Conservation (phyloP, 1,139 yeast genomes). For the Saccharomyces hybrid region DNA sequence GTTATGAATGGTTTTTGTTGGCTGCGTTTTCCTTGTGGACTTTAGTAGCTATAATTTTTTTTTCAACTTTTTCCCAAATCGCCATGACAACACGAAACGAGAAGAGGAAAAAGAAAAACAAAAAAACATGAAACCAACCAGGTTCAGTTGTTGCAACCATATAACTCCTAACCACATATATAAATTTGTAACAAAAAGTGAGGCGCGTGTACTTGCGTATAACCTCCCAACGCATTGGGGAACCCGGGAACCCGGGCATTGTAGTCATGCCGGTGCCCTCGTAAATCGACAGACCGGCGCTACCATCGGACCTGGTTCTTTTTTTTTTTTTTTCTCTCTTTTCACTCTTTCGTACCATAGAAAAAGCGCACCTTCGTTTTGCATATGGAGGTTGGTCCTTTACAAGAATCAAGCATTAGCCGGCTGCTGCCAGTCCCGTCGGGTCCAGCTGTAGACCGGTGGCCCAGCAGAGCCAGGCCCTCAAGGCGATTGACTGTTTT, state of each 20-base stretch:
- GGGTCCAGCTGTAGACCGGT: not conserved
- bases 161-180: not conserved
- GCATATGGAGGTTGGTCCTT: not conserved
- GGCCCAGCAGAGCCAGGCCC: not conserved
- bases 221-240: not conserved
- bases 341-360: not conserved
- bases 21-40: not conserved
- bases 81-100: conserved; percentile 1
- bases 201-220: not conserved
- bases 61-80: conserved; percentile 1
- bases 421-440: not conserved
- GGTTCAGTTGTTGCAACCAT: not conserved
- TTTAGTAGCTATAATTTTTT: not conserved
- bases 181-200: not conserved
- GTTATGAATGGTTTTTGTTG: not conserved
- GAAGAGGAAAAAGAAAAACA: not conserved
- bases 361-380: not conserved
- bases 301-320: not conserved
- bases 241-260: not conserved
- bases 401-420: not conserved
- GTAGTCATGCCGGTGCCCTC: not conserved
- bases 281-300: not conserved
- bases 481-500: not conserved
- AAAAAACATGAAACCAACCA: not conserved
- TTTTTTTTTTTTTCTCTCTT: not conserved